These are phyloP conservation scores for Chrysoporthe deuterocubensis DNA, from an alignment of 2,329 filamentous ascomycete species.

Conservation along the genomic window DNA sequence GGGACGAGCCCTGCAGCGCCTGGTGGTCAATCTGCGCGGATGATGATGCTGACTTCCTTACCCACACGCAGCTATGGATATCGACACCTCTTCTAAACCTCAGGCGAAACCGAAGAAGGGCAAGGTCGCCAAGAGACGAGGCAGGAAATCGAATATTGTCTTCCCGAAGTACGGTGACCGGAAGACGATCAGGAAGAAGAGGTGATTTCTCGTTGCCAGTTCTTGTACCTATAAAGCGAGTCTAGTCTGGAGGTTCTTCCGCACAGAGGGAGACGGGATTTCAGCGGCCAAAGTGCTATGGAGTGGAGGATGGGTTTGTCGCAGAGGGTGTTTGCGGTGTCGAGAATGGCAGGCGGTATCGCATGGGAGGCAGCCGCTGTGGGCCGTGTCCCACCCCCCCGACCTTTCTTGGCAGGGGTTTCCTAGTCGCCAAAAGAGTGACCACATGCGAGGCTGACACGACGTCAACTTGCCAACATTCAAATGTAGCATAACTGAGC, in stretches of 20 bases:
- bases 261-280: neutral
- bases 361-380: neutral
- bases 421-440: conserved; percentile 9
- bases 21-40: neutral
- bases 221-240: neutral
- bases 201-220: conserved; percentile 13
- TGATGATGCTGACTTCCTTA: neutral
- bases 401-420: conserved; percentile 12
- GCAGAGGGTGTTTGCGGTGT: neutral
- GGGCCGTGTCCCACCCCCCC: conserved; percentile 13
- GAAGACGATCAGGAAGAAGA: conserved; percentile 50
- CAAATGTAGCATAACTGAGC: neutral
- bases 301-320: neutral
- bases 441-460: conserved; percentile 29
- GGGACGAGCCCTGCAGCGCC: neutral
- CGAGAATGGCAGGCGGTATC: conserved; percentile 2
- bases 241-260: neutral
- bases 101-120: conserved; percentile 48
- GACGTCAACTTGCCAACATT: neutral
- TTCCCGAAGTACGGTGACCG: conserved; percentile 63
- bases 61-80: conserved; percentile 55
- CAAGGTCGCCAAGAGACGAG: conserved; percentile 61
- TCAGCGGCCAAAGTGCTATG: neutral
- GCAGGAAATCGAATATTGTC: conserved; percentile 61
- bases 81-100: conserved; percentile 51